Evolutionary conservation across 2,329 filamentous ascomycete genomes (phyloP).

Genomic region (Fusarium sp.): DNA sequence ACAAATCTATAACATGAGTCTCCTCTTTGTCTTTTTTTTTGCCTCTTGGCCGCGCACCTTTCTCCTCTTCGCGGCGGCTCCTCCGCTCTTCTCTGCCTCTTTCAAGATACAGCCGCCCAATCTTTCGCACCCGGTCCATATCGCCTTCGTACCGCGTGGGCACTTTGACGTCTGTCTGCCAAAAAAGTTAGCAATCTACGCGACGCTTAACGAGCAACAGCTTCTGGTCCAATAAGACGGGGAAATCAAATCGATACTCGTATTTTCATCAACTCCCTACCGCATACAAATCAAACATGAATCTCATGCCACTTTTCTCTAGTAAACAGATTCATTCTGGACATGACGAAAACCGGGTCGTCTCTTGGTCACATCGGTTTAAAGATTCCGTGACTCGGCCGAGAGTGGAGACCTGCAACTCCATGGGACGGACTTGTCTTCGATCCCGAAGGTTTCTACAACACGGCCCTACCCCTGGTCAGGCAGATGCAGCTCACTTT

Average conservation of each 20-base stretch:
- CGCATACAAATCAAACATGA: too few species aligned
- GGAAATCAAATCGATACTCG: background rate
- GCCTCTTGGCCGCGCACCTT: conserved; percentile 39
- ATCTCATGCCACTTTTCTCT: background rate
- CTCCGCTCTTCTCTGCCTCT: conserved; percentile 32
- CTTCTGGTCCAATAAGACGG: background rate
- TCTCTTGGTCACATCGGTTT: conserved; percentile 6
- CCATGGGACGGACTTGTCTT: conserved; percentile 14
- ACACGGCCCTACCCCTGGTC: too few species aligned
- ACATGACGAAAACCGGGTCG: background rate
- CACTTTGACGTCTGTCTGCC: conserved; percentile 12
- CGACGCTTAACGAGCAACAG: conserved; percentile 1
- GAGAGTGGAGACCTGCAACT: conserved; percentile 25
- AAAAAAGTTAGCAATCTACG: background rate
- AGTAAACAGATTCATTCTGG: background rate
- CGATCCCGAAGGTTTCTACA: background rate
- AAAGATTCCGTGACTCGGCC: conserved; percentile 33
- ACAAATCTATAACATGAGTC: conserved; percentile 34
- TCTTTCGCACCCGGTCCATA: conserved; percentile 14
- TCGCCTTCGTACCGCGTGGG: conserved; percentile 26
- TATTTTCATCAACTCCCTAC: background rate
- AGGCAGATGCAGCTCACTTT: background rate
- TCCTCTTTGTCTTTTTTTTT: conserved; percentile 28
- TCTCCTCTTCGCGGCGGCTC: conserved; percentile 33
- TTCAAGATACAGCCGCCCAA: conserved; percentile 18